Base-by-base conservation (phyloP, 2,329 filamentous ascomycete genomes). In the Zymoseptoria pseudotritici region DNA sequence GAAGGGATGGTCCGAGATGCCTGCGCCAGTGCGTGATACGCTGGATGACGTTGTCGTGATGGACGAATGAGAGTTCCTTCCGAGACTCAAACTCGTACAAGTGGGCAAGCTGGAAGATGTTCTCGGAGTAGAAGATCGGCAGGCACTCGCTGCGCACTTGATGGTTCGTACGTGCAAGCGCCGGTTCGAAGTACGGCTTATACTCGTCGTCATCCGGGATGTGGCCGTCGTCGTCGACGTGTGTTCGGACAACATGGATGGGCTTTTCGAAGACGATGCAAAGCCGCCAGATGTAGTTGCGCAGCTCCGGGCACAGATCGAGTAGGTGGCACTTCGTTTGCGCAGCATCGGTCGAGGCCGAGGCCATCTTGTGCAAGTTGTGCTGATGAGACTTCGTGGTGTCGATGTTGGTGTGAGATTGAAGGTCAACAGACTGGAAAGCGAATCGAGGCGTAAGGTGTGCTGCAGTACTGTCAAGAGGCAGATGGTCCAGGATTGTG, bases 141-240 rank as follows among this genome's bases (percentile, higher is more conserved):
- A 58, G 51, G 9, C 26, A 17, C 26, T 58, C 57, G 19, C 22
- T 54, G 17, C 57, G 57, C 3, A 58, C 36, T 24, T 53, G 57
- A 24, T 46, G 57, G 13, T 36, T 46, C 8, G 51, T 55, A 4
- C n/a, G 29, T 6, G 57, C 36, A 8, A 58, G 52, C 5, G 57
- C 53, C 5, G 53, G 53, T 5, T 46, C 36, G 5, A 46, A 46
- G 11, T 46, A 46, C 1, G 36, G 36, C 36, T 46, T 46, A 4
- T 46, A 46, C 36, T 46, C 17, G 36, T n/a, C 2, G n/a, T 11
- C 10, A 7, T 46, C 13, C 13, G 36, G 36, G 13, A 46, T n/a
- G 36, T 6, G 6, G 13, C 36, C 36, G 13, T n/a, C 13, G 3
- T 17, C 13, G 36, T 46, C 13, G 1, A 46, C 10, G 13, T 46